These are phyloP conservation scores for Aspergillus sclerotialis DNA, from an alignment of 2,329 filamentous ascomycete genomes.

Conservation along the genomic window DNA sequence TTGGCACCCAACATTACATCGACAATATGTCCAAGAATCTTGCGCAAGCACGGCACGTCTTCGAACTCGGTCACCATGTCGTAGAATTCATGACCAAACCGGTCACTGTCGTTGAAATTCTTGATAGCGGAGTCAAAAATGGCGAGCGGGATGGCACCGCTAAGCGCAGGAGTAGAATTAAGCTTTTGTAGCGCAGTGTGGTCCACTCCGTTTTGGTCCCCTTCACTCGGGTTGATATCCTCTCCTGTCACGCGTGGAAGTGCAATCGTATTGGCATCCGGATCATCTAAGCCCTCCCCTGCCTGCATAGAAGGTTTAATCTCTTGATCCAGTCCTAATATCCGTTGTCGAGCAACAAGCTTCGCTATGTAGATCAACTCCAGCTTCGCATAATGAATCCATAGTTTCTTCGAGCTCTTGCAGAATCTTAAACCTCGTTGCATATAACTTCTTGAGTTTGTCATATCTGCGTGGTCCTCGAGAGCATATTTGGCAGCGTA, in stretches of 20 bases:
- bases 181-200: slow-evolving; percentile 55
- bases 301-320: slow-evolving; percentile 34
- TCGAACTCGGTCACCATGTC: slow-evolving; percentile 67
- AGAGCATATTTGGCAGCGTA: slow-evolving; percentile 71
- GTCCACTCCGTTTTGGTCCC: slow-evolving; percentile 48
- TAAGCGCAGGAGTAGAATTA: slow-evolving; percentile 69
- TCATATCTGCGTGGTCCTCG: slow-evolving; percentile 79
- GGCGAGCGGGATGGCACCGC: slow-evolving; percentile 86
- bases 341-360: slow-evolving; percentile 65
- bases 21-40: slow-evolving; percentile 68
- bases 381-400: slow-evolving; percentile 82
- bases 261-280: slow-evolving; percentile 51
- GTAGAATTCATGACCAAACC: slow-evolving; percentile 70
- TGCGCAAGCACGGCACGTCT: slow-evolving; percentile 56
- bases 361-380: slow-evolving; percentile 90
- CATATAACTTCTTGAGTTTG: slow-evolving; percentile 76
- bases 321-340: slow-evolving; percentile 53
- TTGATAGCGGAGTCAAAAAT: slow-evolving; percentile 83
- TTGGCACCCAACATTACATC: slow-evolving; percentile 52
- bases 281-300: slow-evolving; percentile 33
- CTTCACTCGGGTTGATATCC: slow-evolving; percentile 51
- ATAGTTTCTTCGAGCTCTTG: slow-evolving; percentile 64
- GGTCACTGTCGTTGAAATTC: slow-evolving; percentile 62
- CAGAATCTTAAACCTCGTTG: slow-evolving; percentile 86
- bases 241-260: slow-evolving; percentile 55